Evolutionary conservation across 352 stramenopile genomes (phyloP), one percentile per base, ranked within the genome.

Genomic region (Phytophthora quininea): DNA sequence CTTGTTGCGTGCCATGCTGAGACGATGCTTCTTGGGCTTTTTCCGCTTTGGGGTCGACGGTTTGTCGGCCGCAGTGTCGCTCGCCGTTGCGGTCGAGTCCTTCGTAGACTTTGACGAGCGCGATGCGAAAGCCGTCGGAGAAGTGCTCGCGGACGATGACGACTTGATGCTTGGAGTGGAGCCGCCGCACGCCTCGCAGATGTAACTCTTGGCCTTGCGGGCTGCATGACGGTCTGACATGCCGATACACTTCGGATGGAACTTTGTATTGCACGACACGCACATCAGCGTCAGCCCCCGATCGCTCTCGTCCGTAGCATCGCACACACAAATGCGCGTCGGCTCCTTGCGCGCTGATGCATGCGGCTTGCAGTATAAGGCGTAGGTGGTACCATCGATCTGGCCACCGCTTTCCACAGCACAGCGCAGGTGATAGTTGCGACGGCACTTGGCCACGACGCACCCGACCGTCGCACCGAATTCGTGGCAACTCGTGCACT

Each of bases 391-490:
- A 7, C 78, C 77, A 46, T 92, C 72, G 55, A 94, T 94, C 59
- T 90, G 75, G 4, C 88, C 88, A 19, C 84, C 86, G 49, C 71
- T 89, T 19, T 89, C 85, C 10, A 92, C 60, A 11, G 86, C 88
- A 49, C 88, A 96, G 15, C 86, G 85, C 47, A 94, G 50, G 55
- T 96, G 88, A 62, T 87, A 95, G 47, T 93, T 93, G 46, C 75
- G 82, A 11, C 82, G 77, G 64, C 88, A 95, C 38, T 92, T 90
- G 31, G 88, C 69, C 24, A 92, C 80, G 27, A 93, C 73, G 62
- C 88, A 96, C 6, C 86, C 85, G 29, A 96, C 84, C 0, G 88
- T 93, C 0, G 88, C 88, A 30, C 88, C 86, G 24, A 78, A 65
- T 30, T 80, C 62, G 32, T 93, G 86, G 61, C 88, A 96, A 19